These are phyloP conservation scores for Crithidia mellificae DNA, from an alignment of 208 protist species.

Conservation along the genomic window DNA sequence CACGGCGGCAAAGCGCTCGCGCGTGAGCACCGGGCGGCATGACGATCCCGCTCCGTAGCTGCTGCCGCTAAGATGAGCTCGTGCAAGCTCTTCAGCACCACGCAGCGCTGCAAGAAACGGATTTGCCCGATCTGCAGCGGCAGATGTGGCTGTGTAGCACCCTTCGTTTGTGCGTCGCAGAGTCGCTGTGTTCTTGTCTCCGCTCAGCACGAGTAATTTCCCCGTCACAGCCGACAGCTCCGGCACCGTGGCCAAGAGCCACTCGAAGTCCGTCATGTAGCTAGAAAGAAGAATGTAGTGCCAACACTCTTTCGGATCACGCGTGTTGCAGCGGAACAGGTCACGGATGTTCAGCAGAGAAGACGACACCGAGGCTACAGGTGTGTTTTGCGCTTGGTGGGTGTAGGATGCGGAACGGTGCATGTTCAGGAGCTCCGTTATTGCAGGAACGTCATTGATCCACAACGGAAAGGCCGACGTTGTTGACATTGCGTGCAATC, in stretches of 20 bases:
- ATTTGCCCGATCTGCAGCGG: conserved; percentile 20
- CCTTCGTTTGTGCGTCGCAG: conserved; percentile 1
- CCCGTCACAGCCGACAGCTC: conserved; percentile 33
- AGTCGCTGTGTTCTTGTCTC: conserved; percentile 50
- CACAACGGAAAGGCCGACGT: conserved; percentile 46
- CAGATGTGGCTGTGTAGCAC: conserved; percentile 16
- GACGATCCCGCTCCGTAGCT: too few relatives aligned
- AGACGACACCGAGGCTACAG: neutral
- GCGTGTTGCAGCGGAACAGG: conserved; percentile 50
- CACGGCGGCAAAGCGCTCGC: conserved; percentile 46
- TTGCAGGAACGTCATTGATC: conserved; percentile 45
- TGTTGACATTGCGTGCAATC: too few relatives aligned
- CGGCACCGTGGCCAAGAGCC: conserved; percentile 51
- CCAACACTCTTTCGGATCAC: conserved; percentile 54
- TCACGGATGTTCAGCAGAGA: conserved; percentile 37
- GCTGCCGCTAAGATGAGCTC: neutral
- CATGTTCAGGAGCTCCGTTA: conserved; percentile 10
- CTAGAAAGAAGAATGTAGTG: conserved; percentile 56
- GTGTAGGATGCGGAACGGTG: too few relatives aligned
- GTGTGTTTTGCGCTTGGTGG: neutral
- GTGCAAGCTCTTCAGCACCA: neutral
- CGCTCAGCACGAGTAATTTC: conserved; percentile 56
- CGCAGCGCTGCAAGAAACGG: conserved; percentile 20
- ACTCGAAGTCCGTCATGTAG: conserved; percentile 76
- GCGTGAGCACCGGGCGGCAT: neutral